phyloP scores from a whole-genome alignment of 805 yeast genomes.

The Kodamaea jinghongensis region DNA sequence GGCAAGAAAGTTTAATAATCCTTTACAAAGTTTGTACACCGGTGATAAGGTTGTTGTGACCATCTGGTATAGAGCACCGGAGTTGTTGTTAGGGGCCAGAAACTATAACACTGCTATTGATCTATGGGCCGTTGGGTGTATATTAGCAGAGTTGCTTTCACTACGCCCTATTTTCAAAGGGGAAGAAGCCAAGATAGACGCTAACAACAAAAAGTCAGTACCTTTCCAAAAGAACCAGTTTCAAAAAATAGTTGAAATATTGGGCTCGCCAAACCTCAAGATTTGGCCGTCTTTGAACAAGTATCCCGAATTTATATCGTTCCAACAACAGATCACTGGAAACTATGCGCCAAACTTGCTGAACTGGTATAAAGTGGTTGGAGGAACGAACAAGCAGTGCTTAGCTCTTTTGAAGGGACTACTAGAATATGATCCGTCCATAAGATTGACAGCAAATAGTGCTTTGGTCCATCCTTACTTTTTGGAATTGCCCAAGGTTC shows the following conservation, averaged over 20 bases:
- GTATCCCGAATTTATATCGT: slow-evolving; percentile 73
- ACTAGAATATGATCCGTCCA: slow-evolving; percentile 79
- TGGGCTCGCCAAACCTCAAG: slow-evolving; percentile 82
- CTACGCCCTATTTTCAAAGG: slow-evolving; percentile 94
- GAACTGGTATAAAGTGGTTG: slow-evolving; percentile 84
- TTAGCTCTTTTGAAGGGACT: slow-evolving; percentile 60
- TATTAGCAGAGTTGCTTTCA: slow-evolving; percentile 85
- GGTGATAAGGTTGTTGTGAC: slow-evolving; percentile 97
- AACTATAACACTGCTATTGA: slow-evolving; percentile 93
- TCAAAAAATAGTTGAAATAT: slow-evolving; percentile 84
- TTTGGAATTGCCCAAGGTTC: slow-evolving; percentile 62
- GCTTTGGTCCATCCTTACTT: slow-evolving; percentile 81
- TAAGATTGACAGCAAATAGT: slow-evolving; percentile 72
- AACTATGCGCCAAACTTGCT: slow-evolving; percentile 67
- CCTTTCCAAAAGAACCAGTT: slow-evolving; percentile 94
- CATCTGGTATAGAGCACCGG: slow-evolving; percentile 96
- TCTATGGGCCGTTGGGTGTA: slow-evolving; percentile 95
- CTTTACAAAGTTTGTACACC: slow-evolving; percentile 78
- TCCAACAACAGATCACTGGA: slow-evolving; percentile 51
- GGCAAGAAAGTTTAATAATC: slow-evolving; percentile 84
- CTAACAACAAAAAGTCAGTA: slow-evolving; percentile 73
- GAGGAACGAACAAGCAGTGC: slow-evolving; percentile 70
- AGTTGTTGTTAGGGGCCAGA: slow-evolving; percentile 81
- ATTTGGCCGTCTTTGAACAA: slow-evolving; percentile 76
- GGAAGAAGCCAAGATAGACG: slow-evolving; percentile 93